Conservation (phyloP, 768 basidiomycete species). For the Guyanaporus albipodus region DNA sequence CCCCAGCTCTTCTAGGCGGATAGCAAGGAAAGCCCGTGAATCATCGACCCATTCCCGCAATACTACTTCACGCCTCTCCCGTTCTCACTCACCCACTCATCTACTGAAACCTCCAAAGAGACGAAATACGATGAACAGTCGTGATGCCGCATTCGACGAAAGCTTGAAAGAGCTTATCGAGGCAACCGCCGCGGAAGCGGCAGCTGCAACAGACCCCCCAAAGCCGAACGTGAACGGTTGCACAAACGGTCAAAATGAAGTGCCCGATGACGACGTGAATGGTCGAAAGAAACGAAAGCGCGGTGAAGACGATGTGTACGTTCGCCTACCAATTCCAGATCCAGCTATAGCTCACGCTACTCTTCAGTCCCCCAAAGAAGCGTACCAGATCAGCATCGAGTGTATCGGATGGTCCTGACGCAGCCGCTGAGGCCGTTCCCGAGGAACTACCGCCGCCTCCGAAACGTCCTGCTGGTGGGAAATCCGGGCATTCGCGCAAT, state of each 20-base stretch:
- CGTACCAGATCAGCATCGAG: constrained; percentile 75
- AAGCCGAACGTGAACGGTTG: constrained; percentile 35
- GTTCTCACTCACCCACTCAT: constrained; percentile 66
- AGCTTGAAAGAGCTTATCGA: constrained; percentile 75
- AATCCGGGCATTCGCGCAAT: constrained; percentile 28
- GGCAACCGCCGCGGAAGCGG: constrained; percentile 68
- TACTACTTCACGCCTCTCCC: constrained; percentile 59
- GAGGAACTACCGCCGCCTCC: constrained; percentile 41
- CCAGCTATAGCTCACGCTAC: constrained; percentile 9
- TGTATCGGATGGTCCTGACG: constrained; percentile 54
- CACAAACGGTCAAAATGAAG: constrained; percentile 38
- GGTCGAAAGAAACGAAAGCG: constrained; percentile 73
- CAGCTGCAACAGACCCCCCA: constrained; percentile 44
- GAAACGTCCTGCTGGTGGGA: constrained; percentile 25
- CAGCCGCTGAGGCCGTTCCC: constrained; percentile 33
- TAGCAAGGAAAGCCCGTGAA: constrained; percentile 59
- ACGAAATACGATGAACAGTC: constrained; percentile 95
- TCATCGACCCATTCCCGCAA: constrained; percentile 62
- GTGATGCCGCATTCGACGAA: constrained; percentile 92
- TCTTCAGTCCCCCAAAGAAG: constrained; percentile 53
- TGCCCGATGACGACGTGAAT: constrained; percentile 47
- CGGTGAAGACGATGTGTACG: constrained; percentile 67
- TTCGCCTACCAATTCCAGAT: constrained; percentile 7
- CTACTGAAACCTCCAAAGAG: constrained; percentile 74
- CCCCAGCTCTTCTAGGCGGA: constrained; percentile 44